Base-by-base conservation (phyloP, 176 grass and related monocot genomes). In the Oryza nivara region DNA sequence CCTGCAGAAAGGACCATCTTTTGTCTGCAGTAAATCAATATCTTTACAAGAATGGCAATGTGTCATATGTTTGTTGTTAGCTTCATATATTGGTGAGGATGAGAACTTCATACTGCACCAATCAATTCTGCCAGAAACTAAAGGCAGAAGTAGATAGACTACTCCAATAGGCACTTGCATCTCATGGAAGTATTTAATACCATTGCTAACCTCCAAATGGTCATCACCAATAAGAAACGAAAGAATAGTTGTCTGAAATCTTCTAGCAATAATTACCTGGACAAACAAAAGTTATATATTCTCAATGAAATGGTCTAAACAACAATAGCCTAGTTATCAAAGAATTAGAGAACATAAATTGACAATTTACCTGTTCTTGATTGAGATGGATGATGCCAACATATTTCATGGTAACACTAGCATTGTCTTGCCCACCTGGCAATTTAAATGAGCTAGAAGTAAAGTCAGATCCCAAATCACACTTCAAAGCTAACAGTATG, bases 81-180 rank as follows among this genome's bases (percentile, higher is more conserved):
- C 54, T 76, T 87, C 78, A 80, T 47, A 56, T 0, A 79, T 70
- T 82, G 82, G 68, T 3, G 88, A 83, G 47, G 71, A 41, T 45
- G 67, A 75, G 22, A 84, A 92, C 47, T 82, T 90, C 9, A 94
- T 88, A 77, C 80, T 83, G 40, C 76, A 79, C 94, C 94, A 97
- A 88, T 97, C 92, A 82, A 97, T 65, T 92, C 83, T 97, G 17
- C 88, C 92, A 76, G 78, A 85, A 80, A 88, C 86, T 19, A 83
- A 86, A 9, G 94, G 94, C 41, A 97, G 47, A 67, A 97, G 86
- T 82, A 97, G 79, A 77, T 97, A 97, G 34, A 84, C 89, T 86
- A 89, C 85, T 86, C 88, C 87, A 87, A 58, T 51, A 26, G 79
- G 86, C 65, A 15, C 67, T 86, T 73, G 56, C 74, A 88, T 88